Evolutionary conservation across 495 filamentous ascomycete genomes (phyloP).

Genomic region (Bryoglossum gracile): DNA sequence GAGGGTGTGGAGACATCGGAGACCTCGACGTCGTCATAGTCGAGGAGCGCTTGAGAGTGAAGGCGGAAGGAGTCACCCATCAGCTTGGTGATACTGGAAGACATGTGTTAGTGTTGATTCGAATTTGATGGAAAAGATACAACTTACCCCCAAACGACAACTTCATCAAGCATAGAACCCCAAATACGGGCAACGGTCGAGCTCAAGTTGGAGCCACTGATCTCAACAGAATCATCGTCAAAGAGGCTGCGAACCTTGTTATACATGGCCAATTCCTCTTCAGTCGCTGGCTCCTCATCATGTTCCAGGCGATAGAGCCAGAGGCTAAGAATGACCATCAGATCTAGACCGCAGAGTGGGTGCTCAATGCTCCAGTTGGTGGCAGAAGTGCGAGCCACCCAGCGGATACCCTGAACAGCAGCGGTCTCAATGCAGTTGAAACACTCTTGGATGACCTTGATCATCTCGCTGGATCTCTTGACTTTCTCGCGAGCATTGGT

Average conservation of each 20-base stretch:
- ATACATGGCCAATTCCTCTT: slow-evolving; percentile 90
- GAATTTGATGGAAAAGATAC: not conserved
- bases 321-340: slow-evolving; percentile 97
- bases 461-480: slow-evolving; percentile 93
- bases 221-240: slow-evolving; percentile 76
- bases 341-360: slow-evolving; percentile 89
- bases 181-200: slow-evolving; percentile 89
- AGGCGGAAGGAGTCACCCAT: slow-evolving; percentile 99
- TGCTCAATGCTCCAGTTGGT: slow-evolving; percentile 99
- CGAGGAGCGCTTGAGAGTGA: slow-evolving; percentile 85
- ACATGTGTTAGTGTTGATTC: slow-evolving; percentile 41
- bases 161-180: slow-evolving; percentile 97
- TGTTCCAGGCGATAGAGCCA: slow-evolving; percentile 99
- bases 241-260: slow-evolving; percentile 90
- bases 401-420: slow-evolving; percentile 88
- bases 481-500: slow-evolving; percentile 86
- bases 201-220: slow-evolving; percentile 74
- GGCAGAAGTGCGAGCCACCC: slow-evolving; percentile 92
- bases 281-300: slow-evolving; percentile 88
- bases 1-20: slow-evolving; percentile 53
- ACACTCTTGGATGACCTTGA: slow-evolving; percentile 95
- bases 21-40: slow-evolving; percentile 70
- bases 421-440: slow-evolving; percentile 98
- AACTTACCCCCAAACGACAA: slow-evolving; percentile 90
- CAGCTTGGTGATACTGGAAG: slow-evolving; percentile 80